These are phyloP conservation scores for Ogataea methylovora DNA, from an alignment of 805 yeast species.

Conservation along the genomic window DNA sequence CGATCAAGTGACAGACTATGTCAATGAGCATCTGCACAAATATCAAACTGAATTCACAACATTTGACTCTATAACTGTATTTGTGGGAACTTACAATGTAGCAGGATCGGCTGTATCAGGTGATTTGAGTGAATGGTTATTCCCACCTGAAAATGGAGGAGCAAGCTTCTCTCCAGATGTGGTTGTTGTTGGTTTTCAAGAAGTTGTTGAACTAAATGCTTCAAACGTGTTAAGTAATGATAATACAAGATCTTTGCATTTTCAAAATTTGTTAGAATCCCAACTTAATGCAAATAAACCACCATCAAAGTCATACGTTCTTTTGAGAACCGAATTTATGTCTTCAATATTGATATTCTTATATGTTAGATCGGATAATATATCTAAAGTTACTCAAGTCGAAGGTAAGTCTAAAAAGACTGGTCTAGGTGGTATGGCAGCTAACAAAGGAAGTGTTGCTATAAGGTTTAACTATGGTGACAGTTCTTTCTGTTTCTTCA, in stretches of 20 bases:
- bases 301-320: constrained; percentile 39
- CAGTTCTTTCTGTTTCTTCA: constrained; percentile 75
- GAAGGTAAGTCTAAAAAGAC: constrained; percentile 95
- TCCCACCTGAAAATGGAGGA: constrained; percentile 56
- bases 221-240: constrained; percentile 86
- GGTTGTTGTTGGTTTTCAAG: constrained; percentile 89
- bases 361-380: constrained; percentile 46
- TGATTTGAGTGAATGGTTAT: constrained; percentile 73
- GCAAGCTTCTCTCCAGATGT: constrained; percentile 56
- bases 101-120: constrained; percentile 58
- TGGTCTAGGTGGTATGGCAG: constrained; percentile 94
- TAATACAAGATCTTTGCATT: constrained; percentile 62
- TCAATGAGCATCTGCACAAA: constrained; percentile 53
- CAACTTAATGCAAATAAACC: constrained; percentile 44
- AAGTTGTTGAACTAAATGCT: constrained; percentile 87
- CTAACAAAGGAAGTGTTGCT: constrained; percentile 95
- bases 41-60: constrained; percentile 49
- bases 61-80: constrained; percentile 50
- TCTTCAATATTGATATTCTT: constrained; percentile 59
- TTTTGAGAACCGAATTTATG: constrained; percentile 69
- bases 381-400: constrained; percentile 60
- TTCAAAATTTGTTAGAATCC: constrained; percentile 64
- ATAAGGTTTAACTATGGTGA: constrained; percentile 78
- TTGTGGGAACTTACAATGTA: constrained; percentile 82
- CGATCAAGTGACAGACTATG: constrained; percentile 85